Evolutionary conservation across 2,329 filamentous ascomycete species (phyloP).

Genomic region (Sporothrix brunneoviolacea): DNA sequence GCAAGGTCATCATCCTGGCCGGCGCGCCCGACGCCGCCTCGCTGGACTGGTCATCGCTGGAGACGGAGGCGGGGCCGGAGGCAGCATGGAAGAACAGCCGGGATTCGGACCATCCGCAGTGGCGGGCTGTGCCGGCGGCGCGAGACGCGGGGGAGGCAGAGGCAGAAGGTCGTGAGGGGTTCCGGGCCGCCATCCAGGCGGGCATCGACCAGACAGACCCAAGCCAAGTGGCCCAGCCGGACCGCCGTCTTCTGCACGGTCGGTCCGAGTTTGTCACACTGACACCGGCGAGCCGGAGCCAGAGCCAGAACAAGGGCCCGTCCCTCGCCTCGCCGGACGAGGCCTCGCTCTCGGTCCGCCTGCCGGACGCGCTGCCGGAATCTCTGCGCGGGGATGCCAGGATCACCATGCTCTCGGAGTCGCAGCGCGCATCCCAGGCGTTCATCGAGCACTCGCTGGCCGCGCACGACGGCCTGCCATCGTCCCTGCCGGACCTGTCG

Average conservation of each 20-base stretch:
- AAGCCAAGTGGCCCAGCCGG: no score
- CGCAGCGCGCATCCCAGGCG: conserved; percentile 46
- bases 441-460: conserved; percentile 77
- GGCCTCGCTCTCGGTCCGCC: conserved; percentile 27
- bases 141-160: background rate
- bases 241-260: background rate
- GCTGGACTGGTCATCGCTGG: conserved; percentile 43
- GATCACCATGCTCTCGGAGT: no score
- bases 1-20: conserved; percentile 27
- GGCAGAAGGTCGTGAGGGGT: no score
- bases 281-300: background rate
- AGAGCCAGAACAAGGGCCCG: background rate
- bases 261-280: background rate
- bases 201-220: no score
- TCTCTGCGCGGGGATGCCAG: no score
- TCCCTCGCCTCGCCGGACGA: conserved; percentile 37
- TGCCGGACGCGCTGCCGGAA: conserved; percentile 29
- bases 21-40: conserved; percentile 53
- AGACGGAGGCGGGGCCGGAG: background rate
- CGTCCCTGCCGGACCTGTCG: conserved; percentile 46
- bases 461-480: conserved; percentile 58
- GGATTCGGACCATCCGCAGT: conserved; percentile 39
- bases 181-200: no score
- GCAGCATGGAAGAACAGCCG: conserved; percentile 29
- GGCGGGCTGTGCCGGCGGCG: background rate